These are phyloP conservation scores for Eucalyptus curtisii DNA, from an alignment of 345 rosid genomes.

Conservation along the genomic window DNA sequence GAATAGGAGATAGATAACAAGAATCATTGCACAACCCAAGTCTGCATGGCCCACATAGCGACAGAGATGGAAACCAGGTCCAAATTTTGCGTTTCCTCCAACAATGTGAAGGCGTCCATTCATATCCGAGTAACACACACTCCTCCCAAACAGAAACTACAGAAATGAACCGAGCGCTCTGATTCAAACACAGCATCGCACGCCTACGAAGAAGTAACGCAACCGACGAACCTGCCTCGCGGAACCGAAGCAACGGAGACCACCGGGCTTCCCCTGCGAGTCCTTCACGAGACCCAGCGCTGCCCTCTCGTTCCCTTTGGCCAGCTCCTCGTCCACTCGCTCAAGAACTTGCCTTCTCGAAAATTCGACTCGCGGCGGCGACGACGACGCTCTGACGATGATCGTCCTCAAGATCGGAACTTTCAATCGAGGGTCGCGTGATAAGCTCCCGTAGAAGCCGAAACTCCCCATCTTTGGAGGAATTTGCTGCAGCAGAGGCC, in stretches of 20 bases:
- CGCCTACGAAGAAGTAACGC: background rate
- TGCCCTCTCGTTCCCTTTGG: conserved; percentile 68
- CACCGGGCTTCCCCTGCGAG: conserved; percentile 67
- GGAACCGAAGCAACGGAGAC: conserved; percentile 68
- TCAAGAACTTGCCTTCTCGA: conserved; percentile 36
- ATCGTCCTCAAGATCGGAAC: background rate
- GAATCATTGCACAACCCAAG: background rate
- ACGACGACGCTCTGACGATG: background rate
- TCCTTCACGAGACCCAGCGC: conserved; percentile 63
- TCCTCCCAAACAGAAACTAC: background rate
- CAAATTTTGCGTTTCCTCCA: background rate
- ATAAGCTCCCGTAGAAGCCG: background rate
- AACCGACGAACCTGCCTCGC: conserved; percentile 46
- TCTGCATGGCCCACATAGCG: background rate
- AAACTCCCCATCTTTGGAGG: background rate
- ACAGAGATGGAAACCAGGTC: background rate
- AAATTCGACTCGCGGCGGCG: background rate
- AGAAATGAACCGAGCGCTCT: background rate
- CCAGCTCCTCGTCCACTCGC: conserved; percentile 56
- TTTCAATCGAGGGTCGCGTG: background rate
- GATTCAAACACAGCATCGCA: background rate
- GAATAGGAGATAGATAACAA: background rate
- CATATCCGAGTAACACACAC: background rate
- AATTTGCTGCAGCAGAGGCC: background rate
- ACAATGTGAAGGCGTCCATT: background rate